Conservation (phyloP, 176 grass and related monocot species). For the Cocos nucifera region DNA sequence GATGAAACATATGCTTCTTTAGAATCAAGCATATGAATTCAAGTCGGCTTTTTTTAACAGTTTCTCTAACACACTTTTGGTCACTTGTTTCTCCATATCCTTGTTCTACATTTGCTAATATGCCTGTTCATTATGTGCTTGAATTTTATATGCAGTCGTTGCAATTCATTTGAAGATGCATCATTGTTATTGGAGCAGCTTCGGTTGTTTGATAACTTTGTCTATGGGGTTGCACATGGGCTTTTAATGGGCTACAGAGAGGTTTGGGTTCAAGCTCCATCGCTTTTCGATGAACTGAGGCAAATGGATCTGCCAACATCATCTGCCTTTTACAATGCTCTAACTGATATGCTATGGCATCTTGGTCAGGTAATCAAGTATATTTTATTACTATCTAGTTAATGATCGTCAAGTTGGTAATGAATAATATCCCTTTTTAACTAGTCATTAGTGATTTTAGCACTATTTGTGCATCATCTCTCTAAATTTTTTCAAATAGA, state of each 20-base stretch:
- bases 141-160: conserved; percentile 51
- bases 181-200: conserved; percentile 93
- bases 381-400: too few species aligned
- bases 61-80: too few species aligned
- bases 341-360: conserved; percentile 99
- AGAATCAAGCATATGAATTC: too few species aligned
- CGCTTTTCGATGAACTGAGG: conserved; percentile 74
- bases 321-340: conserved; percentile 95
- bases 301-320: conserved; percentile 85
- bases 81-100: too few species aligned
- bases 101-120: too few species aligned
- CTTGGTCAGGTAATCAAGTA: conserved; percentile 74
- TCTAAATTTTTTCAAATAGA: too few species aligned
- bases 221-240: conserved; percentile 84
- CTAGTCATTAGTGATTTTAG: too few species aligned
- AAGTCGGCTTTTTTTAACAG: too few species aligned
- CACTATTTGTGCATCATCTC: too few species aligned
- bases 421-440: too few species aligned
- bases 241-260: conserved; percentile 80
- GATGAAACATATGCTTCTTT: too few species aligned
- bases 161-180: conserved; percentile 91
- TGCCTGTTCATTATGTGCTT: conserved; percentile 13
- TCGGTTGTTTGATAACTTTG: conserved; percentile 86
- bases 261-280: conserved; percentile 56
- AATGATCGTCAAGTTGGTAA: too few species aligned